Evolutionary conservation across 345 rosid species (phyloP).

Genomic region (Aquilaria yunnanensis): DNA sequence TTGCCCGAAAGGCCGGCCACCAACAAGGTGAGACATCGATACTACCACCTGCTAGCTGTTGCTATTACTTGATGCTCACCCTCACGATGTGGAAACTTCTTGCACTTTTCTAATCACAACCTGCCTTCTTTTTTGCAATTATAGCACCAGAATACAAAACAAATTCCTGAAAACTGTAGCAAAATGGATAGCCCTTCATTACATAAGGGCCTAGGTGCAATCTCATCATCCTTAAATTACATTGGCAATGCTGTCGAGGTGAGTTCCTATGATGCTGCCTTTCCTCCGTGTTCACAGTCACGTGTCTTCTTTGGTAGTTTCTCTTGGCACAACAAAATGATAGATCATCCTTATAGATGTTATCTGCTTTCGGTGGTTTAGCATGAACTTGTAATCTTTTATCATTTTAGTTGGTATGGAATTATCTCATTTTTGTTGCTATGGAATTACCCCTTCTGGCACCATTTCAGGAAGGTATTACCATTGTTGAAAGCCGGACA

Average conservation of each 20-base stretch:
- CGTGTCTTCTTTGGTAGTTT: no score
- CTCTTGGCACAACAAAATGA: background rate
- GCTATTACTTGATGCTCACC: background rate
- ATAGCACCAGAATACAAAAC: conserved; percentile 27
- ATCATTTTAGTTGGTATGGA: background rate
- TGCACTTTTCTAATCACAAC: background rate
- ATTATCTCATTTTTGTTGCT: background rate
- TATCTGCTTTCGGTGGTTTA: background rate
- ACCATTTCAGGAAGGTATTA: conserved; percentile 67
- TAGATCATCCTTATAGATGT: background rate
- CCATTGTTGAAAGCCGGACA: conserved; percentile 72
- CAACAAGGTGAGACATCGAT: conserved; percentile 7
- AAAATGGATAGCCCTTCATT: conserved; percentile 51
- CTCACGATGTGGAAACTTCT: background rate
- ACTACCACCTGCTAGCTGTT: no score
- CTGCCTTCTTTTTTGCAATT: background rate
- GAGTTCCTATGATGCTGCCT: conserved; percentile 11
- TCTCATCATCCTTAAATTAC: conserved; percentile 68
- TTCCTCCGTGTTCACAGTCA: no score
- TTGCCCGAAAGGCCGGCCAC: conserved; percentile 19
- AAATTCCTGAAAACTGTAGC: conserved; percentile 20
- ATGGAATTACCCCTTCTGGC: conserved; percentile 1
- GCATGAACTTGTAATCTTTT: background rate
- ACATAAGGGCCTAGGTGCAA: conserved; percentile 56
- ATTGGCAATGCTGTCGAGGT: conserved; percentile 88